phyloP scores from a whole-genome alignment of 306 rosid species.

The Prosopis cineraria region DNA sequence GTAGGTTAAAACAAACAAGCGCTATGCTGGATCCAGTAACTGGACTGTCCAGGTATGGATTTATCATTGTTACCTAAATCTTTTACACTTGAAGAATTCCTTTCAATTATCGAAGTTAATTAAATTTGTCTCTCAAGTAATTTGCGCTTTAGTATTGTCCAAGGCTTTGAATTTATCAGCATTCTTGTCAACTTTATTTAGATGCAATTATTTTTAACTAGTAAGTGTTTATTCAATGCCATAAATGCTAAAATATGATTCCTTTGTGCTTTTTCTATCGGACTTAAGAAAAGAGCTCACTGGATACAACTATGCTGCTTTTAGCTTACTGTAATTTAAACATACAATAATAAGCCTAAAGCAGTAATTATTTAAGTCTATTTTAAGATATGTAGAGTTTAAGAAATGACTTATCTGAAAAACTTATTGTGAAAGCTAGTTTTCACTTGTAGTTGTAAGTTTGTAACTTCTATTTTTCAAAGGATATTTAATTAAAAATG shows the following conservation, averaged over 20 bases:
- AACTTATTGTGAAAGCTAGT: neutral
- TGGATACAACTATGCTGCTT: neutral
- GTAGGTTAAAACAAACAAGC: constrained; percentile 84
- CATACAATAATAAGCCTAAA: neutral
- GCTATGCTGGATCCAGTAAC: constrained; percentile 87
- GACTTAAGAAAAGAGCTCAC: neutral
- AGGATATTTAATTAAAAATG: neutral
- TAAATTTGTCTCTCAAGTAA: neutral
- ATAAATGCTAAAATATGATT: neutral
- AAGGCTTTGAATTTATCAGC: neutral
- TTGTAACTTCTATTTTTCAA: neutral
- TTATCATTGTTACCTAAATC: neutral
- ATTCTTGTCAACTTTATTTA: neutral
- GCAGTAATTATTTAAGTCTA: neutral
- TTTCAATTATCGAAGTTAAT: neutral
- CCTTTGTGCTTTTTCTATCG: neutral
- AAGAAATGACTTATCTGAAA: neutral
- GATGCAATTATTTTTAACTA: neutral
- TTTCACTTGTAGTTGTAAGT: neutral
- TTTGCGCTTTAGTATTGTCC: neutral
- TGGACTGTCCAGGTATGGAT: constrained; percentile 88
- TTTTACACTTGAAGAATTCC: neutral
- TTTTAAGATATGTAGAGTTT: neutral
- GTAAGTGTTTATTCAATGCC: neutral
- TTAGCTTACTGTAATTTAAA: neutral